These are phyloP conservation scores for Xylaria sp. DNA, from an alignment of 2,329 filamentous ascomycete species.

Conservation along the genomic window DNA sequence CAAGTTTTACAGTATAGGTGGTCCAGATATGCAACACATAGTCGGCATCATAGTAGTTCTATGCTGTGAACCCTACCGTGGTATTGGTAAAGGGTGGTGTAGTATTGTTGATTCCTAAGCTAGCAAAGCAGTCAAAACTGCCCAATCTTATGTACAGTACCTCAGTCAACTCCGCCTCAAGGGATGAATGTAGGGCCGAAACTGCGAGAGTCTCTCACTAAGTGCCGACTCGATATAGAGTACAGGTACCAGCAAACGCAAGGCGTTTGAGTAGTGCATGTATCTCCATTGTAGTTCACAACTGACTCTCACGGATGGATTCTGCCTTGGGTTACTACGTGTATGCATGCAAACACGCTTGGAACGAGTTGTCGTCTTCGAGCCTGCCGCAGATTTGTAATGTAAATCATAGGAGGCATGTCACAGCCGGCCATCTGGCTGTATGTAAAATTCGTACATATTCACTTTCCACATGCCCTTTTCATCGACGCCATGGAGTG, in stretches of 20 bases:
- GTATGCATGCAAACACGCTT: slow-evolving; percentile 5
- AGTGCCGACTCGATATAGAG: neutral
- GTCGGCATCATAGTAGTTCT: neutral
- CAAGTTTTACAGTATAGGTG: neutral
- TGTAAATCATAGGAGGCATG: neutral
- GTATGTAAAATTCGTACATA: neutral
- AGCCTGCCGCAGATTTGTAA: neutral
- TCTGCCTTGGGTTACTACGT: slow-evolving; percentile 19
- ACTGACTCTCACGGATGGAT: neutral
- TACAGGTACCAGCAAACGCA: neutral
- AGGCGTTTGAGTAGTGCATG: slow-evolving; percentile 6
- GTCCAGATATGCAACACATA: neutral
- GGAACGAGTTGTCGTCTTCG: neutral
- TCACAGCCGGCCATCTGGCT: neutral
- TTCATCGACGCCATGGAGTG: neutral
- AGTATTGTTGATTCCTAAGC: neutral
- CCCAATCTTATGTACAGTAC: neutral
- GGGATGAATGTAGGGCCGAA: neutral
- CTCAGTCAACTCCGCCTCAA: neutral
- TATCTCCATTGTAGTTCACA: neutral
- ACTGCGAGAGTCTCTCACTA: neutral
- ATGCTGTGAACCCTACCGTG: neutral
- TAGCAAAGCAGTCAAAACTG: neutral
- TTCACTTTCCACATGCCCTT: neutral
- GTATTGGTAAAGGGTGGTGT: neutral